Evolutionary conservation across 441 rosid species (phyloP), one percentile per base, ranked within the genome.

Genomic region (Melianthus villosus): DNA sequence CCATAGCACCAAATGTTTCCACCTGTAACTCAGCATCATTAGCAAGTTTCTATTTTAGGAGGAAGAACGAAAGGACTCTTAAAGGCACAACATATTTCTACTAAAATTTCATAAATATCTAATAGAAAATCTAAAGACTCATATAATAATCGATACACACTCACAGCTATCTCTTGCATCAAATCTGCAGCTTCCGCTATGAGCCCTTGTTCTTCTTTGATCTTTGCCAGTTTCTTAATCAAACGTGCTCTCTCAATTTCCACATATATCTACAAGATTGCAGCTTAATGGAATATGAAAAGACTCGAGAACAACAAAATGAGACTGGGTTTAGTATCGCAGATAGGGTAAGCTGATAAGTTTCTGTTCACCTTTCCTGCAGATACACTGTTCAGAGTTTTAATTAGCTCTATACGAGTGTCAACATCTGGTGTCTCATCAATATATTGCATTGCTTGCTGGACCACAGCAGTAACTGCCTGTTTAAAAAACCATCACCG

Each of bases 1-100:
- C 98, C 98, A 89, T 84, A 16, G 96, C 91, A 34, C 96, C 93
- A 75, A 89, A 89, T 17, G 96, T 89, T 62, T 89, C 98, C 62
- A 89, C 98, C 96, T 84, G 71, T 17, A 42, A 32, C 23, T 4
- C 48, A 63, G n/a, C n/a, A 46, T 35, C 32, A 51, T 52, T 34
- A 56, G 34, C 44, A 34, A 15, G 13, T 6, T 14, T 30, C 22
- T 16, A 25, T 30, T 22, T 22, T 9, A 27, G 11, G 35, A 13
- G 33, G 44, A n/a, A n/a, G n/a, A n/a, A n/a, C n/a, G n/a, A n/a
- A n/a, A n/a, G n/a, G n/a, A n/a, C n/a, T n/a, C n/a, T n/a, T n/a
- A n/a, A n/a, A n/a, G n/a, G n/a, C n/a, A n/a, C n/a, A n/a, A n/a
- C n/a, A n/a, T n/a, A n/a, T n/a, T n/a, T n/a, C n/a, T n/a, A n/a